Conservation (phyloP, 1,139 yeast species). For the Arxiozyma slooffiae region DNA sequence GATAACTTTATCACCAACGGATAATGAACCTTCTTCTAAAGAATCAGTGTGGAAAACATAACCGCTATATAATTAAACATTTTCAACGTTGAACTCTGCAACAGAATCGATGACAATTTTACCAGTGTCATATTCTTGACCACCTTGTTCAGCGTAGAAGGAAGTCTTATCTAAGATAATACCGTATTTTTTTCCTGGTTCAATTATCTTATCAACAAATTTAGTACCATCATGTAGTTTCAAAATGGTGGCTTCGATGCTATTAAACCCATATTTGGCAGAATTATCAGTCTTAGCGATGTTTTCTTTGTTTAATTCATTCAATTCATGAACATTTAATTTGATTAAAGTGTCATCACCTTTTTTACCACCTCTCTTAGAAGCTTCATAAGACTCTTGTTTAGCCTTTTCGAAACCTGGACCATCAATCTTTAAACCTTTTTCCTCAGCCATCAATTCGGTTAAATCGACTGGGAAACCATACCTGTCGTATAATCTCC, state of each 20-base stretch:
- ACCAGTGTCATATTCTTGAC: conserved; percentile 96
- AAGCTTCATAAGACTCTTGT: conserved; percentile 83
- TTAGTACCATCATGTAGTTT: conserved; percentile 62
- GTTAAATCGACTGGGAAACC: conserved; percentile 99
- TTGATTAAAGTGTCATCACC: conserved; percentile 54
- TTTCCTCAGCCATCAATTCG: conserved; percentile 96
- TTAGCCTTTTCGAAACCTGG: conserved; percentile 84
- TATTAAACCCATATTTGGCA: conserved; percentile 58
- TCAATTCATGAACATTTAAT: conserved; percentile 83
- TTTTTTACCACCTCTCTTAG: conserved; percentile 74
- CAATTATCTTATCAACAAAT: conserved; percentile 43
- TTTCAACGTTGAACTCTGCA: conserved; percentile 79
- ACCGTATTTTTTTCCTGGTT: conserved; percentile 54
- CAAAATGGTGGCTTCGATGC: conserved; percentile 52
- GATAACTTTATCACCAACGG: conserved; percentile 60
- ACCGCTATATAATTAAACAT: conserved; percentile 89
- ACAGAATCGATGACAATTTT: conserved; percentile 79
- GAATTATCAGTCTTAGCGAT: conserved; percentile 78
- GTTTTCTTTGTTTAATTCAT: conserved; percentile 46
- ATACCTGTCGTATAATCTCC: conserved; percentile 98
- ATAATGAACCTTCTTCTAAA: conserved; percentile 63
- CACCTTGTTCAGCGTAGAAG: conserved; percentile 98
- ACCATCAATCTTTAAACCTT: conserved; percentile 87
- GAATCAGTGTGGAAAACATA: conserved; percentile 91
- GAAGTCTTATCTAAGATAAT: conserved; percentile 79